Evolutionary conservation across 768 basidiomycete species (phyloP).

Genomic region (Lactifluus echinatus): DNA sequence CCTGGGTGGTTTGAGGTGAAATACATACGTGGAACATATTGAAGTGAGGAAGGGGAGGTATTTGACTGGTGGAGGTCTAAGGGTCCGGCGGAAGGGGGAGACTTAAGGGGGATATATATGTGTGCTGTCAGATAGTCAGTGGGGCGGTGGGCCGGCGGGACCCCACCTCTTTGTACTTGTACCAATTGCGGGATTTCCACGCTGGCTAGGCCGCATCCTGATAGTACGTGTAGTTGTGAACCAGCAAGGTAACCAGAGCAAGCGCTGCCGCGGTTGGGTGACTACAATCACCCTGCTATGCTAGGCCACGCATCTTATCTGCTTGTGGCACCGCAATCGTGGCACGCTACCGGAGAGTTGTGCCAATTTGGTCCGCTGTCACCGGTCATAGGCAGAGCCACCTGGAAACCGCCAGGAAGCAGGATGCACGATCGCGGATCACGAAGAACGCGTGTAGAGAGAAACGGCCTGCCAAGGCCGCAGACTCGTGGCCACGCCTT

Average conservation of each 20-base stretch:
- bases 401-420: not conserved
- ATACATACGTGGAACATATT: too few relatives aligned
- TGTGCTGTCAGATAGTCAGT: not conserved
- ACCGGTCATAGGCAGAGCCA: not conserved
- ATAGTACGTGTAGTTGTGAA: slow-evolving; percentile 19
- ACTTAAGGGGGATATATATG: not conserved
- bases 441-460: not conserved
- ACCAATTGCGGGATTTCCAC: not conserved
- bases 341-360: not conserved
- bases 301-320: not conserved
- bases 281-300: slow-evolving; percentile 7
- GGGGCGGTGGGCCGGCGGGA: not conserved
- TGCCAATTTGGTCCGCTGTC: not conserved
- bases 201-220: slow-evolving; percentile 12
- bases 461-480: not conserved
- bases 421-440: not conserved
- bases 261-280: slow-evolving; percentile 2
- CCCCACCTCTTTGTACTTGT: slow-evolving; percentile 10
- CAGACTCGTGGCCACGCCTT: not conserved
- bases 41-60: not conserved
- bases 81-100: not conserved
- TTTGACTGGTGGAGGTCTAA: not conserved
- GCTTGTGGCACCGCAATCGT: slow-evolving; percentile 16
- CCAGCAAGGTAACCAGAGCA: not conserved
- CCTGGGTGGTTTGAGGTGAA: not conserved